Conservation (phyloP, 2,329 filamentous ascomycete species). For the Hypoxylon sp. region DNA sequence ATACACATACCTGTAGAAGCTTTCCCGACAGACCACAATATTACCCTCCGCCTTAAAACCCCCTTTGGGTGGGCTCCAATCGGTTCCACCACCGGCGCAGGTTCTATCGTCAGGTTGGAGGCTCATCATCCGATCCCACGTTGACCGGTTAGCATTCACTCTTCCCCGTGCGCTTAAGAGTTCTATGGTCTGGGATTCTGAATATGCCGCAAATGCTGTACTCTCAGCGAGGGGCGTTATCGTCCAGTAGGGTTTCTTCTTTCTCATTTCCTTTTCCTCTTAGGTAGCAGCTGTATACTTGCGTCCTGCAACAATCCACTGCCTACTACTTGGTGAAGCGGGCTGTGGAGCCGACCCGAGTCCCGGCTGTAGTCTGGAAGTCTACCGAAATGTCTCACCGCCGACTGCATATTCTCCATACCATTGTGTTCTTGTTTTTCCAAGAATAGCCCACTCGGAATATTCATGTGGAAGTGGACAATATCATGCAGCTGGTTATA, state of each 20-base stretch:
- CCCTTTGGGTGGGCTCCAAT: conserved; percentile 40
- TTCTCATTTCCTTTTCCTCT: background rate
- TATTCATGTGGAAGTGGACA: conserved; percentile 16
- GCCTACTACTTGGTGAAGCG: conserved; percentile 24
- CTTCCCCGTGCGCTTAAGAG: conserved; percentile 18
- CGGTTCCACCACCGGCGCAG: conserved; percentile 39
- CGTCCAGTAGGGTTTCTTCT: conserved; percentile 1
- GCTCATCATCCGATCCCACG: conserved; percentile 39
- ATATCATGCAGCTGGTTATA: conserved; percentile 29
- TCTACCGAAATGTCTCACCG: conserved; percentile 43
- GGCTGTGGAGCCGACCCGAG: conserved; percentile 38
- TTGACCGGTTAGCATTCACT: conserved; percentile 22
- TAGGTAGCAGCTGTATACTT: conserved; percentile 5
- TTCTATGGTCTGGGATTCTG: conserved; percentile 28
- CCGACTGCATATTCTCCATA: conserved; percentile 32
- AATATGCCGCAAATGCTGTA: conserved; percentile 17
- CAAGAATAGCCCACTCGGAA: conserved; percentile 27
- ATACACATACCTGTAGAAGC: conserved; percentile 8
- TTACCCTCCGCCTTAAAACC: conserved; percentile 39
- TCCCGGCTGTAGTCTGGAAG: conserved; percentile 38
- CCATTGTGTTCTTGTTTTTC: conserved; percentile 19
- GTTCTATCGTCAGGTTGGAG: conserved; percentile 32
- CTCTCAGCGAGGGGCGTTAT: conserved; percentile 5
- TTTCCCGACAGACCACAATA: conserved; percentile 16
- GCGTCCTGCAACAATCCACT: conserved; percentile 7